Conservation (phyloP, 2,329 filamentous ascomycete species). For the Diaporthe helianthi region DNA sequence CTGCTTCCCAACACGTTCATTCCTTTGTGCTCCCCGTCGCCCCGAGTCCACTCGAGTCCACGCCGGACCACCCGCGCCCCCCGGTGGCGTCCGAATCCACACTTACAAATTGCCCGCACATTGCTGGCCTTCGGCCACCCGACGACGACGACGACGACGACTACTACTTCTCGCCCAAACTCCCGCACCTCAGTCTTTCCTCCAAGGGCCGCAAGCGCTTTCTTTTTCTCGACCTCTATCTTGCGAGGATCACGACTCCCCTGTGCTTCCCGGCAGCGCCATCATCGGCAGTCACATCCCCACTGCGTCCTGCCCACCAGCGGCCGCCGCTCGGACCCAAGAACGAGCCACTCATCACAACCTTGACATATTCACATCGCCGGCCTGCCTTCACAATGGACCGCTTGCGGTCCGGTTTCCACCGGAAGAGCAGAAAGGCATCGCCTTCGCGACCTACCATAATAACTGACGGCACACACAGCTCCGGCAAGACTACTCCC, state of each 20-base stretch:
- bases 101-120: neutral
- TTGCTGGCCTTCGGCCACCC: neutral
- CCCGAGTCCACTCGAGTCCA: neutral
- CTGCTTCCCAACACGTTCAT: constrained; percentile 6
- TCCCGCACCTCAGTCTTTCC: neutral
- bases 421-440: constrained; percentile 34
- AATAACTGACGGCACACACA: constrained; percentile 32
- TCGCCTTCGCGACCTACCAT: constrained; percentile 31
- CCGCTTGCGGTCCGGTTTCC: constrained; percentile 34
- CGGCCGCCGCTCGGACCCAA: constrained; percentile 10
- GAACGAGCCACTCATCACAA: constrained; percentile 4
- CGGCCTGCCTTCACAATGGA: constrained; percentile 28
- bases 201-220: too few species aligned
- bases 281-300: constrained; percentile 16
- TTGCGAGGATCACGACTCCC: constrained; percentile 21
- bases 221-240: neutral
- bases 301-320: constrained; percentile 2
- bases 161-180: neutral
- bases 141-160: neutral
- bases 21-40: constrained; percentile 15
- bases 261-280: neutral
- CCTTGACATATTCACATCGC: constrained; percentile 19
- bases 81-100: neutral
- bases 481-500: constrained; percentile 33
- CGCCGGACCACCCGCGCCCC: neutral